These are phyloP conservation scores for Pseudophaeomoniella oleicola DNA, from an alignment of 2,329 filamentous ascomycete genomes.

Conservation along the genomic window DNA sequence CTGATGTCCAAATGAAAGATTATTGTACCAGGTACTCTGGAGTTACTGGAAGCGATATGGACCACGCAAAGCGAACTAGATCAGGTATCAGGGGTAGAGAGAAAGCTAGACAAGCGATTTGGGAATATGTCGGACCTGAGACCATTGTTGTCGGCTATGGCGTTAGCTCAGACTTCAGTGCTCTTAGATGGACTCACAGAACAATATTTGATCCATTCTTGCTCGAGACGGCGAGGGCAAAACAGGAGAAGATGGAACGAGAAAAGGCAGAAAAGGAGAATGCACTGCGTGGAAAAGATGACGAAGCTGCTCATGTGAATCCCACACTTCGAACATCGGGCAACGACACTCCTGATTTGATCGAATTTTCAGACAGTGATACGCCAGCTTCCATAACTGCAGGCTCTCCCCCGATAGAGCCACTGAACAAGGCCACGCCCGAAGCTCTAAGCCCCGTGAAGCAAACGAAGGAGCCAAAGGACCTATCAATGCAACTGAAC, in stretches of 20 bases:
- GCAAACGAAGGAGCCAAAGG: conserved; percentile 10
- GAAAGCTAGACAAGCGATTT: conserved; percentile 27
- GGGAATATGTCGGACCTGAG: conserved; percentile 27
- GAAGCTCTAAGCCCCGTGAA: conserved; percentile 3
- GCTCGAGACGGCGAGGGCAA: conserved; percentile 7
- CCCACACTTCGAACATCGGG: not conserved
- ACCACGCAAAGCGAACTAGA: conserved; percentile 16
- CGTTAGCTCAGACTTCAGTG: conserved; percentile 26
- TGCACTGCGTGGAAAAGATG: conserved; percentile 12
- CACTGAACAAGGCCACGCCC: not conserved
- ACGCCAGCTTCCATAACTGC: not conserved
- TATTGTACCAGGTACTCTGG: conserved; percentile 38
- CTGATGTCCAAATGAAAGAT: conserved; percentile 30
- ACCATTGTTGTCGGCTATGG: conserved; percentile 37
- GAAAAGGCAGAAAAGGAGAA: conserved; percentile 6
- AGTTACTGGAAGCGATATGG: conserved; percentile 26
- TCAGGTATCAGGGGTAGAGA: conserved; percentile 27
- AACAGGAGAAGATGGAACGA: conserved; percentile 1
- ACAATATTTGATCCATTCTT: conserved; percentile 30
- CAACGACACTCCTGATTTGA: not conserved
- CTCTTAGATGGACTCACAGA: conserved; percentile 34
- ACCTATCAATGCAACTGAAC: conserved; percentile 6
- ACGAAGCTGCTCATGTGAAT: not conserved
- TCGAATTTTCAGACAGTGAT: no score
- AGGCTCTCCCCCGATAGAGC: not conserved